phyloP scores from a whole-genome alignment of 495 filamentous ascomycete species.

The Daldinia caldariorum region DNA sequence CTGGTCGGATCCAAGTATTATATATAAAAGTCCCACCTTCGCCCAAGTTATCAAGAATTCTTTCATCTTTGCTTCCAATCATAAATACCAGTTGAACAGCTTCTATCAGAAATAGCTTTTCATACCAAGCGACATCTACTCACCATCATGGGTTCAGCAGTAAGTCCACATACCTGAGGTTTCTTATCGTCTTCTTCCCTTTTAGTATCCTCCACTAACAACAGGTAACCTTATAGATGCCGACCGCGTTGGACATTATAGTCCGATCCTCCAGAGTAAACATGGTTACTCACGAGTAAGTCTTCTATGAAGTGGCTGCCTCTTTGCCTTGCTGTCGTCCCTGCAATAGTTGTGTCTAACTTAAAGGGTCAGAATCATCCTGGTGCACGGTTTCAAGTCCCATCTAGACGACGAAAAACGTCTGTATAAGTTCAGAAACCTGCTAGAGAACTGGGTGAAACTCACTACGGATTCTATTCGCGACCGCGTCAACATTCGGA shows the following conservation, averaged over 20 bases:
- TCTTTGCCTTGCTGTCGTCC: background rate
- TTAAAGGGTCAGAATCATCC: conserved; percentile 14
- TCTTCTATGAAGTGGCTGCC: background rate
- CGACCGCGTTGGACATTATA: background rate
- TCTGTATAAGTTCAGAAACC: background rate
- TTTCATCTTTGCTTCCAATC: background rate
- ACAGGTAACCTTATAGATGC: background rate
- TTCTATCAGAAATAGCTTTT: background rate
- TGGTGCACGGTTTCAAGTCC: conserved; percentile 35
- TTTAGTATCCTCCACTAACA: background rate
- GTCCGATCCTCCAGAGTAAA: background rate
- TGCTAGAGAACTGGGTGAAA: conserved; percentile 24
- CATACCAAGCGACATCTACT: background rate
- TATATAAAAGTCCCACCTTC: background rate
- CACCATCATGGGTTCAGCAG: background rate
- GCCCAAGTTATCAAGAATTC: background rate
- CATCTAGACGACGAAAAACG: background rate
- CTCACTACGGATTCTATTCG: background rate
- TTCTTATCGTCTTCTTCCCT: background rate
- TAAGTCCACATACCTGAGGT: background rate
- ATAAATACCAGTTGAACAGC: background rate
- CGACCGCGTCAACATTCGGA: conserved; percentile 18
- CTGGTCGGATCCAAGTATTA: background rate
- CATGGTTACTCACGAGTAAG: conserved; percentile 17
- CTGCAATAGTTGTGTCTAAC: background rate